Evolutionary conservation across 768 basidiomycete species (phyloP).

Genomic region (Russula compacta): DNA sequence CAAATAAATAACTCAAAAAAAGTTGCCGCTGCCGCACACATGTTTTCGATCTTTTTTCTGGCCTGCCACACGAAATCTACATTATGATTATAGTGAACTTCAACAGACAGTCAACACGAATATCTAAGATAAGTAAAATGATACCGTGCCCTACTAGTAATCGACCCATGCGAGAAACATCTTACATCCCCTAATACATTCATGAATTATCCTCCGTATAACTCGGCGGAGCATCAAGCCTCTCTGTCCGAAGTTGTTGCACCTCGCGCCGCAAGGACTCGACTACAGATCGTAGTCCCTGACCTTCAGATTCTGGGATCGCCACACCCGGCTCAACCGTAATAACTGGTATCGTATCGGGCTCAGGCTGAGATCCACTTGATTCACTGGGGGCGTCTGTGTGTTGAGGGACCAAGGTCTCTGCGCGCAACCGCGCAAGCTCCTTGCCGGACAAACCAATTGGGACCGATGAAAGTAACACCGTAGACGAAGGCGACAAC

Average conservation of each 20-base stretch:
- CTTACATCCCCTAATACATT: no score
- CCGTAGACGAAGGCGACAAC: no score
- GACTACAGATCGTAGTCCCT: conserved; percentile 20
- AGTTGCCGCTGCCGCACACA: no score
- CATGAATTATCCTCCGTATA: conserved; percentile 11
- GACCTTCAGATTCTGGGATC: neutral
- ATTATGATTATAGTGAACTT: no score
- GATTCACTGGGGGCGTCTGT: neutral
- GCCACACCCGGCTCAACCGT: neutral
- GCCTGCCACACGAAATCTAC: no score
- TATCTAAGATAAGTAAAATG: no score
- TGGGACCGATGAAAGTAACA: neutral
- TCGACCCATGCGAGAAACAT: no score
- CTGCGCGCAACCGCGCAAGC: neutral
- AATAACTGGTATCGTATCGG: neutral
- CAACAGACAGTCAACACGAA: no score
- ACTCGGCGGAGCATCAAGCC: conserved; percentile 23
- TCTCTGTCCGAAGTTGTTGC: conserved; percentile 21
- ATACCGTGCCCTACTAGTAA: no score
- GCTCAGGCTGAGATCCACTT: neutral
- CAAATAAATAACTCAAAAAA: no score
- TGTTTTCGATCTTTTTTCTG: no score
- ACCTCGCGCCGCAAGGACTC: conserved; percentile 23
- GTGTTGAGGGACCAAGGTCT: neutral
- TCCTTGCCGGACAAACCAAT: neutral